Base-by-base conservation (phyloP, 805 yeast genomes). In the Cyberlindnera misumaiensis region DNA sequence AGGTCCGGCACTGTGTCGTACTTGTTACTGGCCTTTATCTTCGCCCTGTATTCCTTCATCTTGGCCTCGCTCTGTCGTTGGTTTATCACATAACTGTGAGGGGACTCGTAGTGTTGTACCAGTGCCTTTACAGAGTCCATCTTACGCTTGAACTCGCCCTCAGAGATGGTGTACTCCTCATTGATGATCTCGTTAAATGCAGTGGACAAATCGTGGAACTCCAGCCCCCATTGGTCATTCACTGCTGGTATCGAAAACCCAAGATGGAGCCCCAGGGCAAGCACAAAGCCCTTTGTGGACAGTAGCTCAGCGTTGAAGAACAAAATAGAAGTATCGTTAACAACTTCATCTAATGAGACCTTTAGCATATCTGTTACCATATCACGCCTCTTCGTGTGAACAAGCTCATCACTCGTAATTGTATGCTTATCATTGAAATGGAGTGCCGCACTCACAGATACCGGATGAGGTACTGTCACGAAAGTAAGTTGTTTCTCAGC, bases 391-490 rank as follows among this genome's bases (percentile, higher is more conserved):
- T 20, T 20, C 8, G 24, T 20, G 8, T 20, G 24, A 20, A 20
- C 24, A 20, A 20, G 24, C 24, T 20, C 24, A 20, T 20, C 24
- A 8, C 24, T 20, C 8, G 24, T 20, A 6, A 20, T 20, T 30
- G 40, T 41, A 2, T 10, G 25, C 13, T 41, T 41, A 24, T 41
- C 44, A 15, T 43, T 40, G 28, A 41, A 35, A n/a, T 41, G 31
- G 15, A 49, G 29, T 1, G 47, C 45, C 2, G 45, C 32, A 4
- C 44, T 22, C 2, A 38, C 31, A 1, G 51, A 47, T 1, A 44
- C 18, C 9, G 53, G 52, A 34, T 49, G 53, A 29, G 53, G 53
- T 2, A 47, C 12, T 1, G 44, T 12, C 10, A 49, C 37, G 7
- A 49, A 16, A n/a, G 42, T 49, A n/a, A 49, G 15, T 13, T 20